These are phyloP conservation scores for Talaromyces wortmannii DNA, from an alignment of 495 filamentous ascomycete species.

Conservation along the genomic window DNA sequence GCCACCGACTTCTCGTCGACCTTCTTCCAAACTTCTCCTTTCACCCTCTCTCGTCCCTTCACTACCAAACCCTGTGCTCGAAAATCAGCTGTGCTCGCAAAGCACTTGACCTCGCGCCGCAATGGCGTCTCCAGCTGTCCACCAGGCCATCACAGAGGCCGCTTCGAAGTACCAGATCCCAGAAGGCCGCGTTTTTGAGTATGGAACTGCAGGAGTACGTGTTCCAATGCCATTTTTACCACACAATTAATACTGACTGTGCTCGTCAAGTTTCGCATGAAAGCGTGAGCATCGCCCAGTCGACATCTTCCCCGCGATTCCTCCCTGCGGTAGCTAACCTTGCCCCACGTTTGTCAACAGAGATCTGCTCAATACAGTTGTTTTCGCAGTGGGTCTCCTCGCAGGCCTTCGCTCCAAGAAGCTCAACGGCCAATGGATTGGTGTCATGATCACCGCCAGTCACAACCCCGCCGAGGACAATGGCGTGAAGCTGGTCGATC, in stretches of 20 bases:
- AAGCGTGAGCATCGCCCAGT: constrained; percentile 49
- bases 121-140: constrained; percentile 40
- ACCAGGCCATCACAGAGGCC: constrained; percentile 37
- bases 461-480: constrained; percentile 98
- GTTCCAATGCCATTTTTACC: not conserved
- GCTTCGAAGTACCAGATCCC: constrained; percentile 55
- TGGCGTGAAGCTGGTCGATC: constrained; percentile 96
- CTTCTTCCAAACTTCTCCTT: not conserved
- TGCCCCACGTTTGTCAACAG: constrained; percentile 17
- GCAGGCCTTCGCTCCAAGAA: constrained; percentile 88
- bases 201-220: constrained; percentile 89
- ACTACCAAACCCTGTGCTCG: not conserved
- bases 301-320: not conserved
- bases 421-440: constrained; percentile 81
- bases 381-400: constrained; percentile 85
- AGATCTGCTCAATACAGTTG: constrained; percentile 72
- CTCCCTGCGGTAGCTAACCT: not conserved
- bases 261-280: constrained; percentile 62
- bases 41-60: not conserved
- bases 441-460: constrained; percentile 97
- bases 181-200: constrained; percentile 66
- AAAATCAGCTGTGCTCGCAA: not conserved
- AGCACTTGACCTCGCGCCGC: constrained; percentile 14
- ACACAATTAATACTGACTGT: not conserved
- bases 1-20: no score